Evolutionary conservation across 2,329 filamentous ascomycete species (phyloP).

Genomic region (Fusarium burgessii): DNA sequence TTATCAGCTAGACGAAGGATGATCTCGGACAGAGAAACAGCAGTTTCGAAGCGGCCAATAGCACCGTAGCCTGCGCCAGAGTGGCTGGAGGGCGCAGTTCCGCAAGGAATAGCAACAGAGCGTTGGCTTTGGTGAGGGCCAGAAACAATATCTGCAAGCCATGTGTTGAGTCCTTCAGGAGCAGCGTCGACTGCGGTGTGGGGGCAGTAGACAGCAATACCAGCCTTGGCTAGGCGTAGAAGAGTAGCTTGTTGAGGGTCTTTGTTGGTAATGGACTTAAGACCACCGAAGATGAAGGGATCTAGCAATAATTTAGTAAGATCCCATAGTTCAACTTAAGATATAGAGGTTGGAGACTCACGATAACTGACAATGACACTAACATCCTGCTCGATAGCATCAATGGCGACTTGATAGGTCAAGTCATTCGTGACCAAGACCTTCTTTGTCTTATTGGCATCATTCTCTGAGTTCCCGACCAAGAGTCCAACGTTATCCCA

Average conservation of each 20-base stretch:
- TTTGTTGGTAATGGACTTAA: slow-evolving; percentile 87
- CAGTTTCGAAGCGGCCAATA: slow-evolving; percentile 56
- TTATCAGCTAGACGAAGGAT: slow-evolving; percentile 70
- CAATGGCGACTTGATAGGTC: slow-evolving; percentile 87
- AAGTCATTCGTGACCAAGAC: slow-evolving; percentile 84
- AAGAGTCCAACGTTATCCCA: slow-evolving; percentile 98
- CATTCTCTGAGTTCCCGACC: slow-evolving; percentile 57
- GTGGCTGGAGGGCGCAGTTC: slow-evolving; percentile 57
- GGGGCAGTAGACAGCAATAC: slow-evolving; percentile 94
- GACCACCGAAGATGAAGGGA: slow-evolving; percentile 93
- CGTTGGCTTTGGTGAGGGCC: slow-evolving; percentile 58
- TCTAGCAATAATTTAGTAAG: slow-evolving; percentile 63
- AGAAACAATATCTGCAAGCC: slow-evolving; percentile 89
- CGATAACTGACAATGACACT: slow-evolving; percentile 91
- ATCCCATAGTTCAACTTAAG: background rate
- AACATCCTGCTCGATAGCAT: slow-evolving; percentile 82
- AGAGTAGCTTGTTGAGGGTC: slow-evolving; percentile 91
- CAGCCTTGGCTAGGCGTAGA: slow-evolving; percentile 82
- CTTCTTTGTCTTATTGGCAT: slow-evolving; percentile 47
- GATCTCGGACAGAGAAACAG: slow-evolving; percentile 58
- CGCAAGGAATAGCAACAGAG: slow-evolving; percentile 60
- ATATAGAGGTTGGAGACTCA: slow-evolving; percentile 52
- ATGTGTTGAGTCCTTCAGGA: slow-evolving; percentile 87
- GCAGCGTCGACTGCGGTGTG: slow-evolving; percentile 95
- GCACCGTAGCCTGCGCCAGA: slow-evolving; percentile 66